These are phyloP conservation scores for Cordyceps sp. DNA, from an alignment of 2,329 filamentous ascomycete species.

Conservation along the genomic window DNA sequence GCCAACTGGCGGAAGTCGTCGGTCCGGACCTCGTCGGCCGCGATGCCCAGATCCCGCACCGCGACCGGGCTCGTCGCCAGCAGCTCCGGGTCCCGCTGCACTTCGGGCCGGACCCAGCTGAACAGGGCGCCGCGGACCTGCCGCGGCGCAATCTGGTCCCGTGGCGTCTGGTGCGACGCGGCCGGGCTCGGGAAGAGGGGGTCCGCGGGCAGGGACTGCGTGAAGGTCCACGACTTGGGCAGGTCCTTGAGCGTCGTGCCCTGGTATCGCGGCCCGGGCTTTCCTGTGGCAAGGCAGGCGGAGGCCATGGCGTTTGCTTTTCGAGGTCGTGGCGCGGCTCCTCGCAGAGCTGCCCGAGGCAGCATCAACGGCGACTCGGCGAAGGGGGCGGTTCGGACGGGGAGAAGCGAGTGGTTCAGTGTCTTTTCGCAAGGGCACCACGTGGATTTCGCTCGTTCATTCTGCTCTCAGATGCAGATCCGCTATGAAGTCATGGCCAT, in stretches of 20 bases:
- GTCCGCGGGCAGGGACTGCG: conserved; percentile 58
- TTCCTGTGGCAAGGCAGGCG: conserved; percentile 11
- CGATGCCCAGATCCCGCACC: conserved; percentile 65
- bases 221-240: conserved; percentile 50
- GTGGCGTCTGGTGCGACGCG: conserved; percentile 64
- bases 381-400: no score
- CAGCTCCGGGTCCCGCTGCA: conserved; percentile 55
- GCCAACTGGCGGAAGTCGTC: conserved; percentile 64
- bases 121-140: conserved; percentile 74
- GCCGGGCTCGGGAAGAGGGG: conserved; percentile 62
- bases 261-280: neutral
- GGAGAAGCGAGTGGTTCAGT: no score
- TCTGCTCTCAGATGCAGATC: no score
- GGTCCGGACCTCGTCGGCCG: conserved; percentile 46
- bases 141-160: conserved; percentile 61
- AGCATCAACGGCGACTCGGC: no score
- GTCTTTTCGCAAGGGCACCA: no score
- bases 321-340: conserved; percentile 11
- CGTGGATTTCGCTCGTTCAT: no score
- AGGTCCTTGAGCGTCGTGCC: conserved; percentile 32
- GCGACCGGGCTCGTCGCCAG: conserved; percentile 67
- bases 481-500: no score
- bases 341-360: no score
- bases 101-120: conserved; percentile 77
- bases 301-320: conserved; percentile 14